These are phyloP conservation scores for Avena eriantha DNA, from an alignment of 176 grass and related monocot genomes.

Conservation along the genomic window DNA sequence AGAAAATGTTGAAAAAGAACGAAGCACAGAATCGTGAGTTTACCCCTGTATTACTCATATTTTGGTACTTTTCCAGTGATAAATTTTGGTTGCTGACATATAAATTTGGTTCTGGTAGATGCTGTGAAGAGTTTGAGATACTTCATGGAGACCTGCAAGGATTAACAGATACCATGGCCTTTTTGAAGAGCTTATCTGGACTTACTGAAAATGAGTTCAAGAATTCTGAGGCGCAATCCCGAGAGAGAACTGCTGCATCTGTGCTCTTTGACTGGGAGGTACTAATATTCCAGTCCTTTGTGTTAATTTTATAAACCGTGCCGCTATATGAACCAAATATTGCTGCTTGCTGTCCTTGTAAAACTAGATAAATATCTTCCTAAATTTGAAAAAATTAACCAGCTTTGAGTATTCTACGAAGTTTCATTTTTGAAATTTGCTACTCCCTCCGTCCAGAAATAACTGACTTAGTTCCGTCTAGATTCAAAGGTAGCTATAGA, in stretches of 20 bases:
- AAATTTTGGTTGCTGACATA: conserved; percentile 41
- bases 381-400: not conserved
- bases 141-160: conserved; percentile 68
- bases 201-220: conserved; percentile 48
- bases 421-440: conserved; percentile 21
- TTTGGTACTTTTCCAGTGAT: not conserved
- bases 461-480: too few relatives aligned
- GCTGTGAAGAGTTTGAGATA: conserved; percentile 75
- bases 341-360: conserved; percentile 23
- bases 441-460: not conserved
- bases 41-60: conserved; percentile 19
- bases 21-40: conserved; percentile 65
- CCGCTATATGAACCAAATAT: conserved; percentile 1
- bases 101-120: conserved; percentile 47
- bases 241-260: conserved; percentile 66
- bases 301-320: conserved; percentile 17
- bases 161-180: conserved; percentile 70
- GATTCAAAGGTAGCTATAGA: too few relatives aligned
- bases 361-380: conserved; percentile 24
- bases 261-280: conserved; percentile 80
- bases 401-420: conserved; percentile 25
- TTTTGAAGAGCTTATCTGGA: conserved; percentile 71
- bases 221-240: conserved; percentile 54
- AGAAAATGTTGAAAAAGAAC: conserved; percentile 34
- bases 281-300: conserved; percentile 22